Evolutionary conservation across 306 rosid species (phyloP).

Genomic region (Pterocarpus macrocarpus): DNA sequence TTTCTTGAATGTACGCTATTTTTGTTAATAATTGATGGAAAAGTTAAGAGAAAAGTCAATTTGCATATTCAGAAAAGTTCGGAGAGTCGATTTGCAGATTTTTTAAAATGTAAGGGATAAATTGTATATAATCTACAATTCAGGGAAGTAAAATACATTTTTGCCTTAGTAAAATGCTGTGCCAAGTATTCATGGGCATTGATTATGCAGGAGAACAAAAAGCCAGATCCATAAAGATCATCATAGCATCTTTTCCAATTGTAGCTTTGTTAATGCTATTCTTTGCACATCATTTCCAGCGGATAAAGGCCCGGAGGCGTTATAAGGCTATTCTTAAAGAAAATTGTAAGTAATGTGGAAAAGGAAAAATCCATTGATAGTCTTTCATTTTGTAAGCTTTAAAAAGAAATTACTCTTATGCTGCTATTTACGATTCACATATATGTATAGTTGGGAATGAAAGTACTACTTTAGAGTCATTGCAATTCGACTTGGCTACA

Average conservation of each 20-base stretch:
- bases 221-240: neutral
- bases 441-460: slow-evolving; percentile 29
- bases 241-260: neutral
- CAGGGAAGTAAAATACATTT: too few species aligned
- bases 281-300: neutral
- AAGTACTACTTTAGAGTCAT: slow-evolving; percentile 4
- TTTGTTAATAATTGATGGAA: too few species aligned
- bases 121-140: too few species aligned
- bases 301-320: neutral
- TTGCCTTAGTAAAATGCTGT: too few species aligned
- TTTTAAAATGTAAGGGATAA: too few species aligned
- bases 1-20: too few species aligned
- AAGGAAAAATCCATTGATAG: neutral
- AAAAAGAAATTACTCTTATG: too few species aligned
- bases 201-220: neutral
- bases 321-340: slow-evolving; percentile 9
- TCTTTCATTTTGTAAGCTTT: neutral
- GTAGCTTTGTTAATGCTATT: neutral
- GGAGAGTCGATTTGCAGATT: too few species aligned
- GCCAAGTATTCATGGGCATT: too few species aligned
- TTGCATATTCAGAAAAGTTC: too few species aligned
- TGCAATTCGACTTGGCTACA: slow-evolving; percentile 22
- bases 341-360: neutral
- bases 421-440: neutral
- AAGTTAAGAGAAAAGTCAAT: too few species aligned